phyloP scores from a whole-genome alignment of 192 early-diverging fungal genomes.

The Physocladia obscura region DNA sequence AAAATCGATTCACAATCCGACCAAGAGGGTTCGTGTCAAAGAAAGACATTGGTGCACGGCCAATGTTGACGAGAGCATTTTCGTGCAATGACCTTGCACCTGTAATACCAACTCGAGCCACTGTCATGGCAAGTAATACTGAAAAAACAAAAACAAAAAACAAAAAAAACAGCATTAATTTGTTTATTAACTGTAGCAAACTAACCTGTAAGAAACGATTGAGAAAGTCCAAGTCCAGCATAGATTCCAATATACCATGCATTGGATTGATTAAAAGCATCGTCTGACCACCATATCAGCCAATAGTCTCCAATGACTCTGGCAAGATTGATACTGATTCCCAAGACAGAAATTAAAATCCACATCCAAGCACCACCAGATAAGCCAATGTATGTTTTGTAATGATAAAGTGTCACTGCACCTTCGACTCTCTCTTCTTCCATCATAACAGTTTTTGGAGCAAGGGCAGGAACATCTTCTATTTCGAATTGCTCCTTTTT shows the following conservation, averaged over 20 bases:
- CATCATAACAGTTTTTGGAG: constrained; percentile 56
- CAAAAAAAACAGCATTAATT: background rate
- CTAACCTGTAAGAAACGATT: background rate
- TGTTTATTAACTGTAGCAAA: background rate
- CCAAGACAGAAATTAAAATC: constrained; percentile 39
- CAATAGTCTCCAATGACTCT: constrained; percentile 6
- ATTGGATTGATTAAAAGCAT: background rate
- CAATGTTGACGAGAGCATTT: constrained; percentile 56
- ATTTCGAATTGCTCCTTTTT: background rate
- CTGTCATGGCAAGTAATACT: background rate
- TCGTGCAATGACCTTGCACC: constrained; percentile 50
- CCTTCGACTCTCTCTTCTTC: constrained; percentile 79
- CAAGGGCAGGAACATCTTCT: background rate
- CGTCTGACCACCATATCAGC: background rate
- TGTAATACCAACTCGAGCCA: background rate
- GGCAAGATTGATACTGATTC: constrained; percentile 40
- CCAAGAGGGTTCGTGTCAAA: constrained; percentile 69
- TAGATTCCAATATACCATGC: background rate
- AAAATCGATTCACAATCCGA: constrained; percentile 61
- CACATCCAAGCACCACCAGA: constrained; percentile 41
- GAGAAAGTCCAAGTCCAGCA: constrained; percentile 46
- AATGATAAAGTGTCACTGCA: constrained; percentile 49
- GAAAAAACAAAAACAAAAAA: background rate
- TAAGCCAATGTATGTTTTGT: constrained; percentile 3
- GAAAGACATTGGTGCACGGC: constrained; percentile 70